Conservation (phyloP, 139 green algal species). For the Mychonastes homosphaera region DNA sequence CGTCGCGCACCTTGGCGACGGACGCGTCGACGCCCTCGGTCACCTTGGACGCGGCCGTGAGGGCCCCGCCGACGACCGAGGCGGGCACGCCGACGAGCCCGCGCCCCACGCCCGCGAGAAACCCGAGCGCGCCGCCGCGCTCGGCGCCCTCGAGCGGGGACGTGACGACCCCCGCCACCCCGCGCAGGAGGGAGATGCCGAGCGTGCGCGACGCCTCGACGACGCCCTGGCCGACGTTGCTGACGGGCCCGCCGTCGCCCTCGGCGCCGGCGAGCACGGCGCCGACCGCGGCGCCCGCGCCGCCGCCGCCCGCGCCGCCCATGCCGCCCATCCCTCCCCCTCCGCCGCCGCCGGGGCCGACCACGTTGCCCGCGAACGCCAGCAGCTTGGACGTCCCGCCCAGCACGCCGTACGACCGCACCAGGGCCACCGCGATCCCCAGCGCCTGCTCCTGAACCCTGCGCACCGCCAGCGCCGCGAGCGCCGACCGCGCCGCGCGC, state of each 20-base stretch:
- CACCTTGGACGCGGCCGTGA: slow-evolving; percentile 57
- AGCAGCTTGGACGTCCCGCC: slow-evolving; percentile 27
- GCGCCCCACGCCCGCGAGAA: slow-evolving; percentile 45
- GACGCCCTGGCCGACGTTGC: slow-evolving; percentile 52
- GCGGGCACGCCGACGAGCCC: slow-evolving; percentile 69
- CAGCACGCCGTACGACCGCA: slow-evolving; percentile 31
- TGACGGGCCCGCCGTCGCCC: slow-evolving; percentile 5
- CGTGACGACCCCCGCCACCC: slow-evolving; percentile 68
- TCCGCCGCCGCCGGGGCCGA: background rate
- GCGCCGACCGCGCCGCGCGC: background rate
- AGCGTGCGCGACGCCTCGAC: slow-evolving; percentile 62
- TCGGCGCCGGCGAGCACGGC: background rate
- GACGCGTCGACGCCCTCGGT: slow-evolving; percentile 62
- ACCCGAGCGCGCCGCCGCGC: slow-evolving; percentile 51
- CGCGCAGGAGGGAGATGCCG: slow-evolving; percentile 47
- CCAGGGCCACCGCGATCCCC: slow-evolving; percentile 26
- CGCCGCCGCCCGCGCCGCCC: slow-evolving; percentile 10
- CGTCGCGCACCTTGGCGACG: slow-evolving; percentile 12
- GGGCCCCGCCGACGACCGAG: slow-evolving; percentile 60
- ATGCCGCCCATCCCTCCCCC: slow-evolving; percentile 27
- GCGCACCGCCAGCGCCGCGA: slow-evolving; percentile 6
- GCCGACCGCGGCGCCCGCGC: background rate
- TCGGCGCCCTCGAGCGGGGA: slow-evolving; percentile 72
- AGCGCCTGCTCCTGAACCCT: slow-evolving; percentile 22
- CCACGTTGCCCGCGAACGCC: slow-evolving; percentile 8